Evolutionary conservation across 495 filamentous ascomycete species (phyloP), one percentile per base, ranked within the genome.

Genomic region (Penicillium odoratum): DNA sequence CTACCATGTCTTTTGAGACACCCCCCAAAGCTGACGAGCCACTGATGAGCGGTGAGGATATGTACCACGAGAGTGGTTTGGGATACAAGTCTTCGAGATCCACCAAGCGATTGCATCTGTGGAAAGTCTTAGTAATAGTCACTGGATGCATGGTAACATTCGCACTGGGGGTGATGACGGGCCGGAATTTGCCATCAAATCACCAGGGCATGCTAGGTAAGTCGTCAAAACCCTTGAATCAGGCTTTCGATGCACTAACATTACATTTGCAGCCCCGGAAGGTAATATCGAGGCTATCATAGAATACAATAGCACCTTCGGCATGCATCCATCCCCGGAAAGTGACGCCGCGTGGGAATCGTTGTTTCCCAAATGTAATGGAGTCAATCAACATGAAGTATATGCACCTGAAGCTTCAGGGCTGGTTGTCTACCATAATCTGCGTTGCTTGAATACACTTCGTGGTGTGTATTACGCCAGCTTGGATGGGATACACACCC

Each of bases 11-110:
- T 30, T 50, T n/a, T 33, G 10, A 50, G n/a, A n/a, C 25, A 1
- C 1, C n/a, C 34, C 15, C 25, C 5, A 50, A 30, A 29, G 2
- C 30, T 7, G 48, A 50, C 8, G 48, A 50, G 48, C 48, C 48
- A 5, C 29, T 50, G 1, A 50, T 50, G 48, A 50, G 48, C 48
- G 48, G 30, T 15, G 48, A 50, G 15, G 48, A 50, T 31, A 29
- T 15, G 10, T 50, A 33, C 34, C 15, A 18, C 3, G 26, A 18
- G 9, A 31, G 0, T 4, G 15, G 9, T 2, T 5, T 11, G 8
- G 15, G 16, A 5, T 16, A 33, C 7, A 50, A 50, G 16, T 33
- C 26, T 4, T n/a, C n/a, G 3, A 13, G 16, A 4, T 0, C 30
- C 9, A 11, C 10, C 5, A 33, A 50, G 29, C 26, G n/a, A 36